Percentiles rank a stretch among this genome's conserved stretches.
Evolutionary conservation across 345 rosid genomes (phyloP).

Genomic region (Dimocarpus longan): DNA sequence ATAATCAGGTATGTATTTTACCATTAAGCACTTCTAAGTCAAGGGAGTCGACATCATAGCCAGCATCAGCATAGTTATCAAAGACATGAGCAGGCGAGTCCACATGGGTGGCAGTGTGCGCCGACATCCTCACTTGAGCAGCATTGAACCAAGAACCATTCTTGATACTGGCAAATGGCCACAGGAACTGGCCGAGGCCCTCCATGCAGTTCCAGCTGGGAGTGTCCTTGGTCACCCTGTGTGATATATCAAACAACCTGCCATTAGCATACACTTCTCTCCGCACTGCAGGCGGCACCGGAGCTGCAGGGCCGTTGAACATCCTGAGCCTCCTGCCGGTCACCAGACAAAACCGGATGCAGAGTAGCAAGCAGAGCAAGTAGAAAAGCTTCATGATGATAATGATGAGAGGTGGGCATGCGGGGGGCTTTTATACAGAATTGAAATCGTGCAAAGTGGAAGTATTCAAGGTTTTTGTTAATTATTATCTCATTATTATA

Average conservation of each 20-base stretch:
- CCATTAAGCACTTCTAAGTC: conserved; percentile 38
- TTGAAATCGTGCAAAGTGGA: too few relatives aligned
- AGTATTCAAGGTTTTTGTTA: too few relatives aligned
- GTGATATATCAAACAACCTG: conserved; percentile 52
- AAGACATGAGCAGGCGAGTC: conserved; percentile 52
- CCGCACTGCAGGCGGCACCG: conserved; percentile 6
- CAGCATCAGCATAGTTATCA: conserved; percentile 46
- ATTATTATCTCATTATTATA: too few relatives aligned
- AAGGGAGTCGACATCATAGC: conserved; percentile 45
- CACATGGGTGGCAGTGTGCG: conserved; percentile 27
- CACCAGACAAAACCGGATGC: neutral
- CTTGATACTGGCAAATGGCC: conserved; percentile 42
- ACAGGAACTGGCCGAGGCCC: conserved; percentile 45
- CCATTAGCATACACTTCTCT: conserved; percentile 38
- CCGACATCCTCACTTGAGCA: neutral
- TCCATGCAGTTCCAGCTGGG: conserved; percentile 36
- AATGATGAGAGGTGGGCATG: too few relatives aligned
- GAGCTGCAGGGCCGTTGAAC: neutral
- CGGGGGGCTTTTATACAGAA: too few relatives aligned
- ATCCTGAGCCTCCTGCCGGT: neutral
- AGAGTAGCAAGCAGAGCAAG: neutral
- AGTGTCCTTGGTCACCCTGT: conserved; percentile 30
- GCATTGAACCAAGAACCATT: conserved; percentile 40
- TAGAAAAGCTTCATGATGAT: neutral
- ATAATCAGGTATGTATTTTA: neutral